phyloP scores from a whole-genome alignment of 148 eudicot species.

The Spergularia bocconei region DNA sequence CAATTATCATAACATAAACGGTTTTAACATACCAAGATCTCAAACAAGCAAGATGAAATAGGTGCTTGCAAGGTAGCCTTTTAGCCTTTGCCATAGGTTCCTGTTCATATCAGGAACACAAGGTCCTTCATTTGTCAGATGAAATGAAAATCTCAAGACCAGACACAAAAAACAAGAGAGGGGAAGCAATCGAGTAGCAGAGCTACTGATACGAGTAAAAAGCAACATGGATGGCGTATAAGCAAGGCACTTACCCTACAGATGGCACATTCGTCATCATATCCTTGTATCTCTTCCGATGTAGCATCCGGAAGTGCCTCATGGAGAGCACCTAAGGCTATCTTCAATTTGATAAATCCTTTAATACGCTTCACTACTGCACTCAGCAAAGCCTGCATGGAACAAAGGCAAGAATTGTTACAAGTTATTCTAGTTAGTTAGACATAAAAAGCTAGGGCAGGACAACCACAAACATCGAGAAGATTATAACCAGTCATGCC shows the following conservation, averaged over 20 bases:
- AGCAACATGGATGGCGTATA: neutral
- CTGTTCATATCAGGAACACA: conserved; percentile 39
- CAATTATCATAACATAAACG: neutral
- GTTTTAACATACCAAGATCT: conserved; percentile 72
- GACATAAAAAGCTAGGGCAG: conserved; percentile 6
- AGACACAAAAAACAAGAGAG: neutral
- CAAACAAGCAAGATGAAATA: conserved; percentile 93
- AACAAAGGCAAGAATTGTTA: conserved; percentile 10
- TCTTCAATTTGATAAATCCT: conserved; percentile 73
- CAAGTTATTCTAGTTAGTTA: neutral
- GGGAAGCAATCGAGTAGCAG: conserved; percentile 11
- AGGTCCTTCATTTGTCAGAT: neutral
- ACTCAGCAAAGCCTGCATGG: conserved; percentile 73
- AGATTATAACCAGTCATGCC: neutral
- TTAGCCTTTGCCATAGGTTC: conserved; percentile 99
- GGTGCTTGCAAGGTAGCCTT: conserved; percentile 90
- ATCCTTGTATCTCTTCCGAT: conserved; percentile 70
- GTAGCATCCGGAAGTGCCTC: conserved; percentile 98
- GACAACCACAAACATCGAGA: neutral
- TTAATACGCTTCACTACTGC: conserved; percentile 75
- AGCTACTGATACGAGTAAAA: neutral
- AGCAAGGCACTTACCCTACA: conserved; percentile 65
- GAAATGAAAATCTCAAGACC: conserved; percentile 15
- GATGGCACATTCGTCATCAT: conserved; percentile 97
- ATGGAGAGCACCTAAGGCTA: conserved; percentile 87